These are phyloP conservation scores for Umbelopsis vinacea DNA, from an alignment of 192 early-diverging fungal species.

Conservation along the genomic window DNA sequence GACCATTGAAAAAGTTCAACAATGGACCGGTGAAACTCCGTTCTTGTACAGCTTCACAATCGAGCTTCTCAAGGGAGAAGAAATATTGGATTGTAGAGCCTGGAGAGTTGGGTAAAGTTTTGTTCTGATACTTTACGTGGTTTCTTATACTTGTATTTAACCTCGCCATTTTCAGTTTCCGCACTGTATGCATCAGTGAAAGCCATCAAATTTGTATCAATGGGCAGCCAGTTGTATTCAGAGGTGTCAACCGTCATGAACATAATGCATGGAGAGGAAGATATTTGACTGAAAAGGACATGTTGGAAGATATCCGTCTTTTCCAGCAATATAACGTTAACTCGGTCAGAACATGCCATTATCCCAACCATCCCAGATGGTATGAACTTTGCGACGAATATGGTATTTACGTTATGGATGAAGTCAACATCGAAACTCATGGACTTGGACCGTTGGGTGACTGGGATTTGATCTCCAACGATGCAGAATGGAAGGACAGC, in stretches of 20 bases:
- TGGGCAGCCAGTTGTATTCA: constrained; percentile 1
- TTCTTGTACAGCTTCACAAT: constrained; percentile 4
- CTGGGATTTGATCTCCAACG: constrained; percentile 12
- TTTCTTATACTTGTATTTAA: too few species aligned
- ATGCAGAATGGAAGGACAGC: constrained; percentile 11
- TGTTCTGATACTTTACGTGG: background rate
- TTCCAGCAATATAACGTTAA: constrained; percentile 23
- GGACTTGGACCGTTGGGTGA: constrained; percentile 1
- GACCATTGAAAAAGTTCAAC: background rate
- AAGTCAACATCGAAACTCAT: constrained; percentile 19
- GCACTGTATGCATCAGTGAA: constrained; percentile 14
- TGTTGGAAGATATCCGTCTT: constrained; percentile 24
- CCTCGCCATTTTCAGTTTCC: background rate
- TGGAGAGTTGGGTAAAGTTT: constrained; percentile 22
- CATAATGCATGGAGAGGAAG: constrained; percentile 20
- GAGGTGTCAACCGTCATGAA: constrained; percentile 26
- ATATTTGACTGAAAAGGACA: constrained; percentile 22
- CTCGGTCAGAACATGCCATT: constrained; percentile 23
- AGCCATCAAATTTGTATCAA: constrained; percentile 19
- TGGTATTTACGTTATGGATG: constrained; percentile 26
- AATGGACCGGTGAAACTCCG: constrained; percentile 20
- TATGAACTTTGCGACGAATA: constrained; percentile 29
- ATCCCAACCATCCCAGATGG: constrained; percentile 25
- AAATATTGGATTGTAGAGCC: constrained; percentile 14
- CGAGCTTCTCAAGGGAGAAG: constrained; percentile 3